Conservation (phyloP, 2,329 filamentous ascomycete species). For the Coniella lustricola region DNA sequence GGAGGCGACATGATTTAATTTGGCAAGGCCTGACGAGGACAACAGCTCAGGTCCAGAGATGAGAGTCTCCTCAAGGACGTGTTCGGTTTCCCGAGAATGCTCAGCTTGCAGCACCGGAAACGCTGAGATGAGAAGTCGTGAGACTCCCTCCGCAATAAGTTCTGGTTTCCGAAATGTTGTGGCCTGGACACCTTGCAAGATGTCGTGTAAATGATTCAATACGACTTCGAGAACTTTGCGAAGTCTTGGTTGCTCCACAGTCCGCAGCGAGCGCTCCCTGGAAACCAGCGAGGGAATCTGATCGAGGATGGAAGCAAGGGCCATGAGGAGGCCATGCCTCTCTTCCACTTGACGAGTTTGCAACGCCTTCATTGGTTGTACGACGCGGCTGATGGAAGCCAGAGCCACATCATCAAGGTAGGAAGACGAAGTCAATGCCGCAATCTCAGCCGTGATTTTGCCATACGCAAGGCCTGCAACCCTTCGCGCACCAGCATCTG, state of each 20-base stretch:
- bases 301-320: conserved; percentile 53
- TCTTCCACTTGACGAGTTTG: conserved; percentile 58
- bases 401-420: conserved; percentile 17
- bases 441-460: conserved; percentile 39
- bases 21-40: neutral
- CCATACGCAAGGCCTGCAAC: conserved; percentile 66
- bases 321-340: conserved; percentile 59
- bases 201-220: conserved; percentile 20
- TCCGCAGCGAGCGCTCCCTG: neutral
- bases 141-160: conserved; percentile 55
- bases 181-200: conserved; percentile 35
- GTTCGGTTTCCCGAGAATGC: conserved; percentile 16
- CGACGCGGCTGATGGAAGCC: conserved; percentile 34
- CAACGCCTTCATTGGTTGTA: conserved; percentile 38
- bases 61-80: conserved; percentile 16
- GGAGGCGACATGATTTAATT: neutral
- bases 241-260: neutral
- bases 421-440: conserved; percentile 14
- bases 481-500: conserved; percentile 66
- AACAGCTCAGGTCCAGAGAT: conserved; percentile 21
- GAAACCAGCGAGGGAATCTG: conserved; percentile 30
- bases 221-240: conserved; percentile 1
- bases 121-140: conserved; percentile 49
- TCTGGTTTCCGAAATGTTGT: conserved; percentile 53
- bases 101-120: conserved; percentile 40